Percentiles rank a stretch among this genome's conserved stretches.
Conservation (phyloP, 2,329 filamentous ascomycete genomes). For the Magnaporthiopsis rhizophila region DNA sequence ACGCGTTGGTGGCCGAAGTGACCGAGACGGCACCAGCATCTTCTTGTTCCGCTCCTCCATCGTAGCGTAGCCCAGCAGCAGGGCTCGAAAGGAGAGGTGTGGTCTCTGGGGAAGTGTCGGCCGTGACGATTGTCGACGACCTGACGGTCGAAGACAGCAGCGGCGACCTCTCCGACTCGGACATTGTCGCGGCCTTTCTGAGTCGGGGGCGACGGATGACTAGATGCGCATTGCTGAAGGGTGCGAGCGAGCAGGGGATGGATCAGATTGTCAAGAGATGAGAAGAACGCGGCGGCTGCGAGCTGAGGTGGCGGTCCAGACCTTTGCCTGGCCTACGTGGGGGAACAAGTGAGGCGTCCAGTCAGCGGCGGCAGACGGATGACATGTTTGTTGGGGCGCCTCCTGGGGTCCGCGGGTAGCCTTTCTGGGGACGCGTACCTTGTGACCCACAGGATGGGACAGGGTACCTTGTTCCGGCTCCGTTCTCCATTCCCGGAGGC, state of each 20-base stretch:
- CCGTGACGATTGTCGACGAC: constrained; percentile 15
- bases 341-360: no score
- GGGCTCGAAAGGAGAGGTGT: constrained; percentile 42
- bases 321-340: neutral
- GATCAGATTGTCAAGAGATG: no score
- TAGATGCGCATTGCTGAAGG: neutral
- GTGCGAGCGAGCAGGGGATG: no score
- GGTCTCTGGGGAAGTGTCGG: constrained; percentile 29
- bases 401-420: no score
- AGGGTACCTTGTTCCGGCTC: neutral
- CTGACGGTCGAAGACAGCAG: constrained; percentile 29
- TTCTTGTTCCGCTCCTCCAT: constrained; percentile 10
- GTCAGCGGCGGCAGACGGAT: no score
- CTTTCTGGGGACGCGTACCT: neutral
- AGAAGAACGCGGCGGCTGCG: no score
- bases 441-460: neutral
- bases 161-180: constrained; percentile 36
- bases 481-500: no score
- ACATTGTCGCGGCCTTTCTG: constrained; percentile 24
- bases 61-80: constrained; percentile 27
- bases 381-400: no score
- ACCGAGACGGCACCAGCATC: constrained; percentile 21
- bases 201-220: neutral
- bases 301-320: no score
- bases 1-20: constrained; percentile 16